phyloP scores from a whole-genome alignment of 345 rosid species.

The Euphorbia lathyris region DNA sequence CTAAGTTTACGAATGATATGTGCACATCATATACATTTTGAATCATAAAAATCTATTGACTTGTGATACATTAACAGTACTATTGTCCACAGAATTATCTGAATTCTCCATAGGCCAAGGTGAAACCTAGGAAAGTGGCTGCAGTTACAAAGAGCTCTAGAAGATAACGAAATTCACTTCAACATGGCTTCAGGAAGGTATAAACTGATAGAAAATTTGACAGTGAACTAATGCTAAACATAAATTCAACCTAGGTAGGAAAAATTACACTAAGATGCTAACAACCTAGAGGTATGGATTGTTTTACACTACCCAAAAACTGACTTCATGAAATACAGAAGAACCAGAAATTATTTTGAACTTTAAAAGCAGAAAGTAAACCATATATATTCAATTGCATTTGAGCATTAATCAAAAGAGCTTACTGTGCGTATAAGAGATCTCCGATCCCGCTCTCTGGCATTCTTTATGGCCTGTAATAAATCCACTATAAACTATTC shows the following conservation, averaged over 20 bases:
- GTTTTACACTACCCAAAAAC: not conserved
- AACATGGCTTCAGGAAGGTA: too few relatives aligned
- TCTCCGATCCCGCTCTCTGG: constrained; percentile 92
- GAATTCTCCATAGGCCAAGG: not conserved
- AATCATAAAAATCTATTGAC: too few relatives aligned
- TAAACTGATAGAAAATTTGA: too few relatives aligned
- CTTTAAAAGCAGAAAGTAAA: not conserved
- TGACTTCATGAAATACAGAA: not conserved
- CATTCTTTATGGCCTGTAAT: constrained; percentile 80
- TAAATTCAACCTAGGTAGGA: not conserved
- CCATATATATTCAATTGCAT: not conserved
- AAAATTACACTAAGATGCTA: not conserved
- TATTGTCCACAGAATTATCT: not conserved
- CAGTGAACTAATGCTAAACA: not conserved
- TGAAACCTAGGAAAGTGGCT: not conserved
- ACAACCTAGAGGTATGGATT: too few relatives aligned
- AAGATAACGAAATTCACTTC: too few relatives aligned
- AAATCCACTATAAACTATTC: constrained; percentile 3
- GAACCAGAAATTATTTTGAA: not conserved
- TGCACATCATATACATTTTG: too few relatives aligned
- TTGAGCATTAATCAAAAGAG: not conserved
- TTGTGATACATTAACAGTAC: too few relatives aligned
- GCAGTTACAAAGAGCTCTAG: too few relatives aligned
- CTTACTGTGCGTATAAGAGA: constrained; percentile 79
- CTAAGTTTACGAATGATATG: too few relatives aligned